Evolutionary conservation across 345 rosid genomes (phyloP).

Genomic region (Gossypioides kirkii): DNA sequence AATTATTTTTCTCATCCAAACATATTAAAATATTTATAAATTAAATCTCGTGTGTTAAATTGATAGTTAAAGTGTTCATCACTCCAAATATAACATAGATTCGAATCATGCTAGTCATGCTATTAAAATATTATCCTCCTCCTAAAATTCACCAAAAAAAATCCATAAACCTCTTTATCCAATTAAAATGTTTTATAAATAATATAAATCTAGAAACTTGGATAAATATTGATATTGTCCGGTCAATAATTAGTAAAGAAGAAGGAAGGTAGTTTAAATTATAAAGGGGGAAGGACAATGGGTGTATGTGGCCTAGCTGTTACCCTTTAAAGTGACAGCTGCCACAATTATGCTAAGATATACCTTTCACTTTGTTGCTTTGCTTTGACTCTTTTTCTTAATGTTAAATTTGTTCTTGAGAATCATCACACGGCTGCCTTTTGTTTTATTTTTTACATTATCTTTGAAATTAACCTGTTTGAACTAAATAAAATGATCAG

Average conservation of each 20-base stretch:
- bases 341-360: not conserved
- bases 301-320: slow-evolving; percentile 14
- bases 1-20: too few species aligned
- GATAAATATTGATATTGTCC: not conserved
- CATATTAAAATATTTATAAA: too few species aligned
- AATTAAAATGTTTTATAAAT: too few species aligned
- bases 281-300: not conserved
- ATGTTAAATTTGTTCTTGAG: not conserved
- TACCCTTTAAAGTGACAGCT: slow-evolving; percentile 14
- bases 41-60: too few species aligned
- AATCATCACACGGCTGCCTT: too few species aligned
- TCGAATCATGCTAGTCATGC: too few species aligned
- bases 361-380: not conserved
- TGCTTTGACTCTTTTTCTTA: not conserved
- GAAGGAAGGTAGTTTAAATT: not conserved
- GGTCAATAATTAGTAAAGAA: not conserved
- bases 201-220: not conserved
- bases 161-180: too few species aligned
- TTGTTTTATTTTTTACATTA: not conserved
- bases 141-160: too few species aligned
- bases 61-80: too few species aligned
- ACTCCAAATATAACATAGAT: too few species aligned
- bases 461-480: not conserved
- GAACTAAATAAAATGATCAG: too few species aligned
- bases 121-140: too few species aligned